Base-by-base conservation (phyloP, 306 rosid species). In the Coriaria nepalensis region DNA sequence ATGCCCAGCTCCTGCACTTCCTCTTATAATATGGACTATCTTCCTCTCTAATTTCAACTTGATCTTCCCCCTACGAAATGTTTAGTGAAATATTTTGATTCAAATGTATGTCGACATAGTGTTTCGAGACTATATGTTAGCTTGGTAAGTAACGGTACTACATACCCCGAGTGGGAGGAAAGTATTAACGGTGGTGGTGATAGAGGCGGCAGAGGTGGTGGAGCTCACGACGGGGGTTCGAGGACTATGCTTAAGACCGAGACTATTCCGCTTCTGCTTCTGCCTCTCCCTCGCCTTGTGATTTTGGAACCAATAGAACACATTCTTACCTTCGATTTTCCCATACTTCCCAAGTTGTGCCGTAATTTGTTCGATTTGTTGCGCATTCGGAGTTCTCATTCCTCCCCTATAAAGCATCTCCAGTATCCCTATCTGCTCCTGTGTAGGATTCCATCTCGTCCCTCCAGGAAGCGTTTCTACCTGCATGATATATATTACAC, bases 201-300 rank as follows among this genome's bases (percentile, higher is more conserved):
- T 20, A 20, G 29, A 20, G 29, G 29, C 3, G 29, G 29, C 29
- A 20, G 29, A 20, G 29, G 29, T 20, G 29, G 29, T 20, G 29
- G 29, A 20, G 29, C 29, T 20, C 29, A 3, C 29, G 10, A 69
- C 20, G 0, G 83, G 70, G 12, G 84, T 74, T 57, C 78, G 60
- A 6, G 90, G 82, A 54, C 65, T 71, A 37, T 77, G 97, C 33
- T 49, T 34, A 52, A 82, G 86, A 49, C 77, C 71, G 43, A 74
- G 78, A 60, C 68, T 71, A 63, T 60, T 60, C 13, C 95, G 82
- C 71, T 90, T 90, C 62, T 81, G 98, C 66, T 90, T 90, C 63
- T 90, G 98, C 50, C 95, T 59, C 63, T 90, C 98, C 10, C 98
- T 77, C 15, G 98, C 98, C 54, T 90, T 90, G 76, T 90, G 98